Conservation (phyloP, 495 filamentous ascomycete species). For the Aspergillus homomorphus region DNA sequence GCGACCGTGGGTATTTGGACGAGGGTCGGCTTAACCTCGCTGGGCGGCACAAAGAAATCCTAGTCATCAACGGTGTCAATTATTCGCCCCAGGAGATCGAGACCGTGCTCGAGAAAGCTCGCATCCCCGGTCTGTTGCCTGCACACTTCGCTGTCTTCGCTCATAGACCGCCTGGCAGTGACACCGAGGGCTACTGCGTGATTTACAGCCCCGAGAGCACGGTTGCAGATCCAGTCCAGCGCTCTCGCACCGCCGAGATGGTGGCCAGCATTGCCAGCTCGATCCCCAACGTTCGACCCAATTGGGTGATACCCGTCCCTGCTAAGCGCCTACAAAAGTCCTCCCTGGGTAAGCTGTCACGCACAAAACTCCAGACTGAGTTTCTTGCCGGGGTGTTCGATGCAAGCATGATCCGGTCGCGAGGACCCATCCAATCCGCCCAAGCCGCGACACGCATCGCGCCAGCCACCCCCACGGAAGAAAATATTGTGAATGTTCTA, state of each 20-base stretch:
- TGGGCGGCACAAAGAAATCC: conserved; percentile 53
- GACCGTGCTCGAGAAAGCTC: conserved; percentile 37
- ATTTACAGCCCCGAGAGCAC: conserved; percentile 28
- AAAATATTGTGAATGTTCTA: neutral
- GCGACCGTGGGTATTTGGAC: conserved; percentile 67
- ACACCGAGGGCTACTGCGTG: conserved; percentile 37
- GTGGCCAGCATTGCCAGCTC: conserved; percentile 10
- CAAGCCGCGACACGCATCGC: neutral
- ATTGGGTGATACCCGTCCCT: conserved; percentile 16
- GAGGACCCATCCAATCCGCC: conserved; percentile 1
- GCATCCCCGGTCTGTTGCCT: conserved; percentile 27
- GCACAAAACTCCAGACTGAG: conserved; percentile 33
- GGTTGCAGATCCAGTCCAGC: neutral
- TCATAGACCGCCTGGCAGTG: conserved; percentile 19
- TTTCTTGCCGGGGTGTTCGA: conserved; percentile 10
- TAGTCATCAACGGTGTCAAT: conserved; percentile 55
- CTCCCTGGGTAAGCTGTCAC: conserved; percentile 48
- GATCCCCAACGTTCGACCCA: conserved; percentile 13
- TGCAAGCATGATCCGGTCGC: conserved; percentile 24
- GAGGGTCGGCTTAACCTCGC: conserved; percentile 53
- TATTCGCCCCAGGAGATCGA: conserved; percentile 43
- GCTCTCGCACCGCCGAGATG: neutral
- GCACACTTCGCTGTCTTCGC: conserved; percentile 31
- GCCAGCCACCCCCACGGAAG: neutral
- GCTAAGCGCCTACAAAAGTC: conserved; percentile 11